Evolutionary conservation across 192 early-diverging fungal species (phyloP).

Genomic region (Coemansia sp.): DNA sequence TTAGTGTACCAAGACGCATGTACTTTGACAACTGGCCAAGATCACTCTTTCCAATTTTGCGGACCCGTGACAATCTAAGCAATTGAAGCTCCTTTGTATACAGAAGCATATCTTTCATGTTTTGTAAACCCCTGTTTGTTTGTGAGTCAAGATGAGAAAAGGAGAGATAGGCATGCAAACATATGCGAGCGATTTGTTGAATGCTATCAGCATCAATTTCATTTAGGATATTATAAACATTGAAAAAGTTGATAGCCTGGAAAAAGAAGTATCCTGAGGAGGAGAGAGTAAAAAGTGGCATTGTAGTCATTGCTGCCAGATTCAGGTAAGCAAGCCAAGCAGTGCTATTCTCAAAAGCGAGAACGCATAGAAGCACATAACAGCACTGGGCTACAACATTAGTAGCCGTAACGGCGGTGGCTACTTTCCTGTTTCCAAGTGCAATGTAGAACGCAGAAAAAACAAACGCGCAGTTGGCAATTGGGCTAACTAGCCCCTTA

Average conservation of each 20-base stretch:
- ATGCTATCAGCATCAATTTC: not conserved
- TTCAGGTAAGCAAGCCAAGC: not conserved
- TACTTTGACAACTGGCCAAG: constrained; percentile 23
- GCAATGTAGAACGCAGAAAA: not conserved
- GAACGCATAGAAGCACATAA: not conserved
- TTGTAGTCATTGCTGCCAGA: not conserved
- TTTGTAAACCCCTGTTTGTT: constrained; percentile 1
- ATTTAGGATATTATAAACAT: constrained; percentile 11
- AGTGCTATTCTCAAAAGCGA: not conserved
- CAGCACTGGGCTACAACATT: constrained; percentile 5
- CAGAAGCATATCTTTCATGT: constrained; percentile 5
- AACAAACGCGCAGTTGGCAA: not conserved
- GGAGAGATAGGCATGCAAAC: constrained; percentile 9
- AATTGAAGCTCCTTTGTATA: constrained; percentile 22
- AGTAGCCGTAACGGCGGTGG: not conserved
- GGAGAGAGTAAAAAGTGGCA: constrained; percentile 6
- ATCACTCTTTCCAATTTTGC: constrained; percentile 21
- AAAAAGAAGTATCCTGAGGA: constrained; percentile 4
- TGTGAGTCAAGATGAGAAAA: constrained; percentile 13
- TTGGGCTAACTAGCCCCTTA: too few relatives aligned
- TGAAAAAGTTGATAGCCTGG: constrained; percentile 13
- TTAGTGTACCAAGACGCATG: constrained; percentile 6
- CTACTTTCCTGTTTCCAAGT: not conserved
- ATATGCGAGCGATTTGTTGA: not conserved
- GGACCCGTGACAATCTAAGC: constrained; percentile 12